These are phyloP conservation scores for Boeremia exigua DNA, from an alignment of 2,329 filamentous ascomycete species.

Conservation along the genomic window DNA sequence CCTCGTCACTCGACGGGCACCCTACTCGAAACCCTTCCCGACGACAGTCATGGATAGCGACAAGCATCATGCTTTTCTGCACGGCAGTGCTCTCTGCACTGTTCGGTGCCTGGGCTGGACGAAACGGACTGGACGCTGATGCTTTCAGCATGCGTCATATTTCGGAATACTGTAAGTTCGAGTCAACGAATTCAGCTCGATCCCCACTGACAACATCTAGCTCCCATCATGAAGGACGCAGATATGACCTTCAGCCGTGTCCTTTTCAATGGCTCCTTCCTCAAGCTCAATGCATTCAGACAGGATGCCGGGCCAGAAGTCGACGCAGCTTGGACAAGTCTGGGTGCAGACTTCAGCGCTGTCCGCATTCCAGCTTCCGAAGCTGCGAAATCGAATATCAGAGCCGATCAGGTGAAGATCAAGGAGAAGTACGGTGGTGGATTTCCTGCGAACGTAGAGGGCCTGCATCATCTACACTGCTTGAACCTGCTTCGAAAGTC, in stretches of 20 bases:
- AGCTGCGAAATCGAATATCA: constrained; percentile 58
- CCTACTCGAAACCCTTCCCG: neutral
- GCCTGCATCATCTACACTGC: constrained; percentile 64
- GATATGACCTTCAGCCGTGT: constrained; percentile 49
- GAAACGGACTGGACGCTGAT: constrained; percentile 27
- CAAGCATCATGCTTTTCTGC: constrained; percentile 19
- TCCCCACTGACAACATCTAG: constrained; percentile 20
- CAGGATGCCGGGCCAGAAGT: constrained; percentile 59
- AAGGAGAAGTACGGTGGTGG: constrained; percentile 64
- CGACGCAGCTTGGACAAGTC: constrained; percentile 63
- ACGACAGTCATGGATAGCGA: constrained; percentile 25
- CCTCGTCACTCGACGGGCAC: constrained; percentile 14
- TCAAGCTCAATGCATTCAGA: constrained; percentile 62
- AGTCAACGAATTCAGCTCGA: neutral
- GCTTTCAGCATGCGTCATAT: constrained; percentile 36
- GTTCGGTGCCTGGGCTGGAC: constrained; percentile 30
- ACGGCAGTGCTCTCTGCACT: constrained; percentile 29
- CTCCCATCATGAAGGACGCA: constrained; percentile 49
- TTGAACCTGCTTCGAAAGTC: constrained; percentile 67
- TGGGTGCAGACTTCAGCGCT: constrained; percentile 60
- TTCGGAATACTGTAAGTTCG: constrained; percentile 41
- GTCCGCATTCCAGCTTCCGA: constrained; percentile 58
- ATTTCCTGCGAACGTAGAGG: constrained; percentile 63
- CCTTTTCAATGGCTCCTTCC: constrained; percentile 63
- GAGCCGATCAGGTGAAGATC: constrained; percentile 63